These are phyloP conservation scores for Metschnikowia corniflorae DNA, from an alignment of 805 yeast species.

Conservation along the genomic window DNA sequence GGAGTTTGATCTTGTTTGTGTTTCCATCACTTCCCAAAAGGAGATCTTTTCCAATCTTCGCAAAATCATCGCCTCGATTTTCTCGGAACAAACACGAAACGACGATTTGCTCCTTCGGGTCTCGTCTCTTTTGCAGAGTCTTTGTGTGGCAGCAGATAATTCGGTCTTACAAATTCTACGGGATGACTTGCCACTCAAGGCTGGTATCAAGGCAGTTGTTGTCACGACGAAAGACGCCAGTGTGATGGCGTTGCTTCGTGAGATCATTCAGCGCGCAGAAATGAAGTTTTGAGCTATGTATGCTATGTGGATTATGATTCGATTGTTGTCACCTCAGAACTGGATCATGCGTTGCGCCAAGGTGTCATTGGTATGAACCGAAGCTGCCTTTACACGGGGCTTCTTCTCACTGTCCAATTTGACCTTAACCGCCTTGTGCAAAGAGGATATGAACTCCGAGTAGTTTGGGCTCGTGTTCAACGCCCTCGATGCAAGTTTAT, in stretches of 20 bases:
- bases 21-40: conserved; percentile 20
- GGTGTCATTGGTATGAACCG: conserved; percentile 16
- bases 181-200: conserved; percentile 1
- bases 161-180: neutral
- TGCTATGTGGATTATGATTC: neutral
- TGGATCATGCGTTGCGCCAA: conserved; percentile 40
- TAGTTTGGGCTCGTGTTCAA: conserved; percentile 46
- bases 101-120: conserved; percentile 29
- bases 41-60: conserved; percentile 17
- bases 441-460: conserved; percentile 59
- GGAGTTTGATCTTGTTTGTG: conserved; percentile 35
- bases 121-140: conserved; percentile 12
- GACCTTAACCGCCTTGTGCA: conserved; percentile 62
- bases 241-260: conserved; percentile 9
- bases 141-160: neutral
- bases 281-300: conserved; percentile 3
- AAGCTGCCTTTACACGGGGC: conserved; percentile 21
- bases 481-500: conserved; percentile 28
- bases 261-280: conserved; percentile 14
- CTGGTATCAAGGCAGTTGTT: conserved; percentile 6
- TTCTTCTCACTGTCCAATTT: conserved; percentile 46
- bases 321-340: no score
- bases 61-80: conserved; percentile 20
- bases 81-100: conserved; percentile 22
- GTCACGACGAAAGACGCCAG: conserved; percentile 4